Base-by-base conservation (phyloP, 257 asterid genomes). In the Rauvolfia tetraphylla region DNA sequence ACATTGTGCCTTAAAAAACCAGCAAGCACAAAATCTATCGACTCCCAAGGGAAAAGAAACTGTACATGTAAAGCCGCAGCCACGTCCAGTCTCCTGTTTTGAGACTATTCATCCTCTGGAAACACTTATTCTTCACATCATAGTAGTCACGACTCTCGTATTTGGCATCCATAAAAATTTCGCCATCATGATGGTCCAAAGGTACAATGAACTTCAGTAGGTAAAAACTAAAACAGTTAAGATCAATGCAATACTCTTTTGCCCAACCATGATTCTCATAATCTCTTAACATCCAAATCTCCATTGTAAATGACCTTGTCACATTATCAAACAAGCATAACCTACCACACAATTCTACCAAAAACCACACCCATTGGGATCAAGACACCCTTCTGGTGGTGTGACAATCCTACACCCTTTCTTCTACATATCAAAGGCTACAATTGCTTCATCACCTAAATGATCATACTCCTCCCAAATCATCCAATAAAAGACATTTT, bases 251-350 rank as follows among this genome's bases (percentile, higher is more conserved):
- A 51, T 81, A 83, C 33, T 87, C 89, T 71, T 78, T 70, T 58
- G 72, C 89, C 91, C 93, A 87, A 58, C 0, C 57, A 11, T 83
- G 88, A 66, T 76, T 81, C 77, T 82, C 84, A 2, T 46, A 7
- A 79, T 85, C 93, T 73, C 72, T 78, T 84, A 87, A 74, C 61
- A 84, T 88, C 93, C 93, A 89, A 68, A 87, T 83, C 75, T 89
- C 88, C 84, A 89, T 79, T 11, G 82, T 75, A 18, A 23, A 69
- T 6, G 85, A 80, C 73, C 53, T 79, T 15, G 84, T 69, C 71
- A 56, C 74, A 59, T 70, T 79, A 65, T 84, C 90, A 67, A 87
- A 83, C 84, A 89, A 81, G 56, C 91, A 85, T 83, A 89, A 72
- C 38, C 51, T 79, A 51, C 87, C 91, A 27, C 90, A 85, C 74